Conservation (phyloP, 257 asterid species). For the Verbascum thapsus region DNA sequence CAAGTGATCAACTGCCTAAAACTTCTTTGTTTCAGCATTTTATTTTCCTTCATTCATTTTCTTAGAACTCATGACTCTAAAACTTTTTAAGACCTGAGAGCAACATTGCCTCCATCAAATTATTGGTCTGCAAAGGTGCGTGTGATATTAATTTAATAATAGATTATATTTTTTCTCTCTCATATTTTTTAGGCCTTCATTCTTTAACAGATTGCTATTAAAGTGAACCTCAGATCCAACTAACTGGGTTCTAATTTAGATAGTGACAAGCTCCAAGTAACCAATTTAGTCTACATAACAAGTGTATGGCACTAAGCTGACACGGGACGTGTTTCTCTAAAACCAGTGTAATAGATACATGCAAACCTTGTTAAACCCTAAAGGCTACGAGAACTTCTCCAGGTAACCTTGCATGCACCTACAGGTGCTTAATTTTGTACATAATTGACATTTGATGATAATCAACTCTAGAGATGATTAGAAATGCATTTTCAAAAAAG, state of each 20-base stretch:
- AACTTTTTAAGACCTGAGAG: background rate
- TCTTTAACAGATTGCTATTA: too few relatives aligned
- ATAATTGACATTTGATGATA: background rate
- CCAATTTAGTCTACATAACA: background rate
- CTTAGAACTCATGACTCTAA: background rate
- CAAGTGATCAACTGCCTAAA: background rate
- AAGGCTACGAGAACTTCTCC: constrained; percentile 7
- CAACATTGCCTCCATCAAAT: constrained; percentile 7
- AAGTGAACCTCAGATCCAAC: background rate
- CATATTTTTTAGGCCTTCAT: background rate
- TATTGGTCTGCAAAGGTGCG: background rate
- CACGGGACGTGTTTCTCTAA: background rate
- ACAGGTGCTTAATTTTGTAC: constrained; percentile 11
- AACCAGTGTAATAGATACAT: constrained; percentile 5
- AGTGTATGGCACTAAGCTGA: background rate
- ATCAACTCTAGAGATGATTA: constrained; percentile 1
- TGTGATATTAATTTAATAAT: background rate
- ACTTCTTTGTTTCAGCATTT: background rate
- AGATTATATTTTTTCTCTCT: too few relatives aligned
- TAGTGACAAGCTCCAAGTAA: background rate
- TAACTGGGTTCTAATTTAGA: background rate
- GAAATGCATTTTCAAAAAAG: constrained; percentile 13
- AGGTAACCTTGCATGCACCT: background rate
- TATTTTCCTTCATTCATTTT: background rate
- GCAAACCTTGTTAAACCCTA: background rate